Base-by-base conservation (phyloP, 1,139 yeast species). In the Pichiaceae sp. region DNA sequence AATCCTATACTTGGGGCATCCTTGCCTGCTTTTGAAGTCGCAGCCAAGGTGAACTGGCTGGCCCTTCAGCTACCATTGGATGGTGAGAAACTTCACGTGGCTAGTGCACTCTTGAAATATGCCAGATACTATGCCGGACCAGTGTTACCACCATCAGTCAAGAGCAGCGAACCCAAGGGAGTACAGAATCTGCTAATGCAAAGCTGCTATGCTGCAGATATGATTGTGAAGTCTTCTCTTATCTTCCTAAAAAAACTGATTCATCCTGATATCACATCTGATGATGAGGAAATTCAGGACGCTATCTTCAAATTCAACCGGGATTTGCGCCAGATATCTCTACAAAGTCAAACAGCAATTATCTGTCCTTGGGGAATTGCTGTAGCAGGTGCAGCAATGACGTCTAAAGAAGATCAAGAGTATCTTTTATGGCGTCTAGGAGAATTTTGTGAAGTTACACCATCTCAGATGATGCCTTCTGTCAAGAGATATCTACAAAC, bases 1-100 rank as follows among this genome's bases (percentile, higher is more conserved):
- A 51, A 56, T 35, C 60, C 62, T 1, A 52, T 54, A 4, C 49
- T 50, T 40, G 62, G 60, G 6, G 60, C 60, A 28, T 54, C 55
- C 0, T 29, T 50, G 8, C 47, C 53, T 1, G 42, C 54, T 2
- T 45, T 48, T 35, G 58, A 54, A 32, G 35, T 53, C 3, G 56
- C 55, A 18, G 54, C 58, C 1, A 53, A 53, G 31, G 39, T 53
- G 7, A 44, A 48, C n/a, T 55, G 59, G 58, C 29, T 54, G 15
- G 44, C 45, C 5, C 25, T 40, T 21, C 40, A 43, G 20, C 33
- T 34, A 38, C 45, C 62, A 40, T 28, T 49, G 4, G 38, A 38
- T 28, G 37, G 30, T 6, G 35, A 36, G 9, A 40, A 35, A 29
- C 28, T 16, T n/a, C 29, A 35, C n/a, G 33, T 41, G 7, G 46